Percentiles rank a stretch among this genome's conserved stretches.
Evolutionary conservation across 257 asterid genomes (phyloP).

Genomic region (Handroanthus guayacan): DNA sequence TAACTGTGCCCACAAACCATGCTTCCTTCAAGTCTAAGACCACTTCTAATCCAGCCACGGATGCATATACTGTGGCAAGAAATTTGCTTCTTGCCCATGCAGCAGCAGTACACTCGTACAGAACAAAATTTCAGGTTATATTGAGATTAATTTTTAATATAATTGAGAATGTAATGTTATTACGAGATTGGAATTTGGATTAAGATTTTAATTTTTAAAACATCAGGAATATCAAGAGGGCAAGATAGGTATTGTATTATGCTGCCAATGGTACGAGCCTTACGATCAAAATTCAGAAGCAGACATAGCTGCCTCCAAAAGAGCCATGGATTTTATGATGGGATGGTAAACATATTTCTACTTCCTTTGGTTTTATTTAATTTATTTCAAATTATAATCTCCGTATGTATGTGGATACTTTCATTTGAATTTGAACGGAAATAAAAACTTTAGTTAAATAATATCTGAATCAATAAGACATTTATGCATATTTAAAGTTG

Average conservation of each 20-base stretch:
- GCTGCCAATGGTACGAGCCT: constrained; percentile 60
- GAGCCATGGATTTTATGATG: constrained; percentile 51
- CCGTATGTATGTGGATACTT: too few relatives aligned
- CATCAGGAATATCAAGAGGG: constrained; percentile 54
- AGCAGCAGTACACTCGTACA: constrained; percentile 47
- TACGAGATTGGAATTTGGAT: too few relatives aligned
- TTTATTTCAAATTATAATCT: too few relatives aligned
- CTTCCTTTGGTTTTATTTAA: too few relatives aligned
- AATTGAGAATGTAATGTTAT: too few relatives aligned
- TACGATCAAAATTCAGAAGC: constrained; percentile 26
- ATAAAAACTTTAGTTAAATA: too few relatives aligned
- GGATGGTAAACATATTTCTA: constrained; percentile 33
- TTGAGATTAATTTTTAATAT: too few relatives aligned
- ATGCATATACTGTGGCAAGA: constrained; percentile 57
- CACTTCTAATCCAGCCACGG: constrained; percentile 42
- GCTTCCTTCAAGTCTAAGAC: not conserved
- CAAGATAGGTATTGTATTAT: constrained; percentile 56
- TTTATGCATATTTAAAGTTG: too few relatives aligned
- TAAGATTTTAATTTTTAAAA: too few relatives aligned
- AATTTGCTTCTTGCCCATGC: constrained; percentile 57
- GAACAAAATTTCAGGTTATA: constrained; percentile 47
- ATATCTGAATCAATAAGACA: too few relatives aligned
- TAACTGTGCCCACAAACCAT: not conserved
- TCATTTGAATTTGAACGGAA: too few relatives aligned
- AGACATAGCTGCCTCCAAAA: constrained; percentile 39